Conservation (phyloP, 192 early-diverging fungal species). For the Rhizophagus prolifer region DNA sequence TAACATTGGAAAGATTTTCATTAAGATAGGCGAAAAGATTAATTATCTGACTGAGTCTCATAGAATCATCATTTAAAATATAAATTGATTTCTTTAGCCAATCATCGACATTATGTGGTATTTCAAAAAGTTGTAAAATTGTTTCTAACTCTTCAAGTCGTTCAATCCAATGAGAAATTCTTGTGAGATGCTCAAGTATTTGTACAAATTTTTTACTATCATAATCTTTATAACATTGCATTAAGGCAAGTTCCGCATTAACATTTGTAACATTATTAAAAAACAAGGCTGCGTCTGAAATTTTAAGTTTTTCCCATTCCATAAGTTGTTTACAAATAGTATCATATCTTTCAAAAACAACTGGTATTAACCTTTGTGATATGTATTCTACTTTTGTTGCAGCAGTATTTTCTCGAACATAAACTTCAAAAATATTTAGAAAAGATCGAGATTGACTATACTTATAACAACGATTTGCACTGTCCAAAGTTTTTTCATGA, state of each 20-base stretch:
- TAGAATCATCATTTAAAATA: not conserved
- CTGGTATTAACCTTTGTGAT: not conserved
- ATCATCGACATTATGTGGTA: not conserved
- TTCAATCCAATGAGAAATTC: not conserved
- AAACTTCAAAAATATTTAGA: slow-evolving; percentile 8
- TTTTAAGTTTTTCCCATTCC: slow-evolving; percentile 16
- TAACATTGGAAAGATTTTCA: not conserved
- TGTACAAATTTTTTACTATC: not conserved
- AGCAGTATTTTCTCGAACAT: not conserved
- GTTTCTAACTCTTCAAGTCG: not conserved
- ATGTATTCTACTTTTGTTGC: not conserved
- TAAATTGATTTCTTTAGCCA: too few species aligned
- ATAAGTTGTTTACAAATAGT: not conserved
- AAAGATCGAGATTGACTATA: slow-evolving; percentile 3
- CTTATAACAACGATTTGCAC: not conserved
- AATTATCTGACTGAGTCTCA: not conserved
- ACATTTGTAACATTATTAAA: slow-evolving; percentile 20
- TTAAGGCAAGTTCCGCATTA: not conserved
- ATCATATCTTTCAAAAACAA: not conserved
- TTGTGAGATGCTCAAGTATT: not conserved
- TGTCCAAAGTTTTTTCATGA: not conserved
- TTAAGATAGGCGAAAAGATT: not conserved
- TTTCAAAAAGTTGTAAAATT: too few species aligned
- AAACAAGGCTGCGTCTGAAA: not conserved
- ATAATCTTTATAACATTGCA: not conserved